phyloP scores from a whole-genome alignment of 2,329 filamentous ascomycete species.

The Phoma herbarum region DNA sequence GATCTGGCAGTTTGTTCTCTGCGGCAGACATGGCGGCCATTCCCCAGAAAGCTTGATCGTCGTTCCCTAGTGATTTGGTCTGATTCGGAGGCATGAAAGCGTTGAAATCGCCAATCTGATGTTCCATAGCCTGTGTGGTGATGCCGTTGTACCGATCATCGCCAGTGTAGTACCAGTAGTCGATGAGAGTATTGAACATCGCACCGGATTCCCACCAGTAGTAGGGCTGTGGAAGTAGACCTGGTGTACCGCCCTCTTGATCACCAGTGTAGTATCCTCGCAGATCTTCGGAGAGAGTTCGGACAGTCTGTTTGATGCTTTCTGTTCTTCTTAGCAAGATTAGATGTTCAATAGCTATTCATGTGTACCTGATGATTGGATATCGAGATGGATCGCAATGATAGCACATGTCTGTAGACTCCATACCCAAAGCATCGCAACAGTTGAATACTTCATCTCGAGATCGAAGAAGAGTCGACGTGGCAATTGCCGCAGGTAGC shows the following conservation, averaged over 20 bases:
- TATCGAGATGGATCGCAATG: conserved; percentile 42
- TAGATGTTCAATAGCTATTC: not conserved
- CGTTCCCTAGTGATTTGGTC: conserved; percentile 63
- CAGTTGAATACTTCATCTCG: too few species aligned
- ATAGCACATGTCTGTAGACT: too few species aligned
- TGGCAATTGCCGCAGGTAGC: too few species aligned
- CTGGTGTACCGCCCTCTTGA: conserved; percentile 65
- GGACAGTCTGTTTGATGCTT: conserved; percentile 69
- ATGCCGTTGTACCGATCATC: conserved; percentile 52
- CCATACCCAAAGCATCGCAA: too few species aligned
- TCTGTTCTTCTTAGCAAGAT: conserved; percentile 53
- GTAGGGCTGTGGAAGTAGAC: conserved; percentile 60
- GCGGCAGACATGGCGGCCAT: conserved; percentile 67
- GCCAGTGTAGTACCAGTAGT: conserved; percentile 56
- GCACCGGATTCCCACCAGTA: conserved; percentile 56
- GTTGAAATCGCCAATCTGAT: conserved; percentile 74
- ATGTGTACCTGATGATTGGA: conserved; percentile 41
- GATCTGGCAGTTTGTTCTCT: conserved; percentile 59
- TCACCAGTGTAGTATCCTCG: conserved; percentile 73
- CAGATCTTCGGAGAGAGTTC: conserved; percentile 66
- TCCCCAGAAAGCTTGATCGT: conserved; percentile 68
- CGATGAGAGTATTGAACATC: conserved; percentile 52
- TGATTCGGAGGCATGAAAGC: conserved; percentile 83
- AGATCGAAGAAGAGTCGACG: too few species aligned
- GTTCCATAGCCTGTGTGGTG: conserved; percentile 67